Conservation (phyloP, 257 asterid genomes). For the Oldenlandia corymbosa region DNA sequence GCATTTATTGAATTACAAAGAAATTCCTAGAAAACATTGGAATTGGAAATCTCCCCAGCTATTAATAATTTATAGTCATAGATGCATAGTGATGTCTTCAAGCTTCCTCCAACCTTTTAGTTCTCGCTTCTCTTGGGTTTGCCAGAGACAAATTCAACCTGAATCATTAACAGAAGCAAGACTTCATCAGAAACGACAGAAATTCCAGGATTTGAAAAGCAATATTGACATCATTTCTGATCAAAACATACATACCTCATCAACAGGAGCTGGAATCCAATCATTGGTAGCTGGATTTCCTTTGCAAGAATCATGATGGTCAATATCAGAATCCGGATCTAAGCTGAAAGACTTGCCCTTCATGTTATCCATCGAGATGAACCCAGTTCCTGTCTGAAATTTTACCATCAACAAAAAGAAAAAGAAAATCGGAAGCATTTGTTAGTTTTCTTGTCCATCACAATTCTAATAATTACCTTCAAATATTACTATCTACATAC, state of each 20-base stretch:
- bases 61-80: too few relatives aligned
- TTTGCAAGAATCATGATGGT: conserved; percentile 48
- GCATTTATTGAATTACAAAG: too few relatives aligned
- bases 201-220: not conserved
- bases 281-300: conserved; percentile 99
- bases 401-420: not conserved
- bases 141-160: conserved; percentile 43
- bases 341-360: conserved; percentile 39
- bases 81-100: too few relatives aligned
- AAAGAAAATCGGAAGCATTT: not conserved
- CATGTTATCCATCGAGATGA: conserved; percentile 49
- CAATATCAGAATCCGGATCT: conserved; percentile 36
- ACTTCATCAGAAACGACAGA: too few relatives aligned
- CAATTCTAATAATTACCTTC: too few relatives aligned
- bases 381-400: conserved; percentile 83
- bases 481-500: too few relatives aligned
- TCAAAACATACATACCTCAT: conserved; percentile 21
- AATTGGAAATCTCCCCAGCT: too few relatives aligned
- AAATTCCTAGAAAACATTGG: too few relatives aligned
- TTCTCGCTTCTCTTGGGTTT: conserved; percentile 46
- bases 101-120: not conserved
- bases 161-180: conserved; percentile 18
- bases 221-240: not conserved
- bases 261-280: conserved; percentile 66
- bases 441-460: not conserved